Evolutionary conservation across 2,329 filamentous ascomycete genomes (phyloP), one percentile per base, ranked within the genome.

Genomic region (Aspergillus flavus): DNA sequence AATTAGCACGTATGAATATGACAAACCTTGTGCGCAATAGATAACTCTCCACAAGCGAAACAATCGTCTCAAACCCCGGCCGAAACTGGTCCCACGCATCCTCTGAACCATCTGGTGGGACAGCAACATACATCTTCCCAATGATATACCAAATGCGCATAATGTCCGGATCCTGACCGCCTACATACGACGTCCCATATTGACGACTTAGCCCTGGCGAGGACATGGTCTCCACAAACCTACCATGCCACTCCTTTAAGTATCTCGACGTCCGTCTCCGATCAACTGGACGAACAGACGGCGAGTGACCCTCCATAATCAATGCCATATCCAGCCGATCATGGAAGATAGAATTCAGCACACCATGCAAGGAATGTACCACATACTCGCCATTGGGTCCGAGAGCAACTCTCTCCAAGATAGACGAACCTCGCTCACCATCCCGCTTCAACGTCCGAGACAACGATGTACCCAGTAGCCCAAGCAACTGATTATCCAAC

Each of bases 291-390:
- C 26, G 45, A 3, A 19, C 14, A 19, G 16, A 10, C 3, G 3
- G 0, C 5, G 23, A 2, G 7, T 2, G 23, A 28, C 9, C 4
- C 46, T 10, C 14, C 14, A 28, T 30, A 4, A 4, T 2, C 1
- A 50, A 3, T 1, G 26, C 46, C 23, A 30, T 30, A 50, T 30
- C 26, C 1, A 50, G 2, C 21, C 46, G 12, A 9, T 50, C 23
- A 30, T 50, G 23, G 23, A 50, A 28, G 3, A 50, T 30, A 28
- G 23, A 28, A 26, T 50, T 50, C 3, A 50, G 6, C 1, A 28
- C 14, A 2, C 16, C 26, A 30, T 30, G 26, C 16, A 50, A 16
- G 6, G 6, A 50, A 10, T 10, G 46, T 6, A 30, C 7, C 12
- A n/a, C 6, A 19, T 30, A 6, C 7, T 30, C 16, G 3, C 3